These are phyloP conservation scores for Apiospora koreana DNA, from an alignment of 2,329 filamentous ascomycete species.

Conservation along the genomic window DNA sequence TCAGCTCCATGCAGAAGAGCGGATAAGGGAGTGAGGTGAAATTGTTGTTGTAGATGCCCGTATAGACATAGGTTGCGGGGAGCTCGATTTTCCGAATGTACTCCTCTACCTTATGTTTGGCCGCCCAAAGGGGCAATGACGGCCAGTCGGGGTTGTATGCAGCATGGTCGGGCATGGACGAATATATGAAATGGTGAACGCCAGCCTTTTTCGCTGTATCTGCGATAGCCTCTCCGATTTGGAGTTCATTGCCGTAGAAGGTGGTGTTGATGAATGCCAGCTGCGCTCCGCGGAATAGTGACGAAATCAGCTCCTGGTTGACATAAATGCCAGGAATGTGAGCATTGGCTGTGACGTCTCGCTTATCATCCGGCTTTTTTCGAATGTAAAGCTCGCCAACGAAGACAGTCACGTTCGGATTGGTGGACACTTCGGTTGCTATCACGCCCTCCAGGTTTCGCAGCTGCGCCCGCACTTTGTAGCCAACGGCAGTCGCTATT, in stretches of 20 bases:
- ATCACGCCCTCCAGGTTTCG: conserved; percentile 85
- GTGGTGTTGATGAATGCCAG: conserved; percentile 98
- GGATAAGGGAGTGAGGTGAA: conserved; percentile 93
- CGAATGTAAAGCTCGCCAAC: conserved; percentile 65
- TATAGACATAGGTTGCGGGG: conserved; percentile 90
- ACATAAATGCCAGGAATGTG: conserved; percentile 65
- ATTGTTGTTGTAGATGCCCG: conserved; percentile 98
- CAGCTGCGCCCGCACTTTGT: conserved; percentile 89
- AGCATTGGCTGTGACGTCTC: conserved; percentile 69
- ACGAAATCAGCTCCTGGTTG: conserved; percentile 70
- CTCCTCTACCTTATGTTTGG: conserved; percentile 90
- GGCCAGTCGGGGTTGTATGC: conserved; percentile 77
- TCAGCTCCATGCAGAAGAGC: conserved; percentile 91
- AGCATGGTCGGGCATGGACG: conserved; percentile 94
- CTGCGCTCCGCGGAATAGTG: conserved; percentile 81
- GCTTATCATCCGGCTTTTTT: conserved; percentile 51
- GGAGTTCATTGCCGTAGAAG: conserved; percentile 92
- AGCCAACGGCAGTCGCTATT: conserved; percentile 90
- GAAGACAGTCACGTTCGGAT: conserved; percentile 73
- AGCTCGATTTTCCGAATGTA: conserved; percentile 82
- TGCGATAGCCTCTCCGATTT: conserved; percentile 84
- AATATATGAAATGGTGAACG: conserved; percentile 92
- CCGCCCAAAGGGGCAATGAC: conserved; percentile 84
- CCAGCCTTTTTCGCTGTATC: conserved; percentile 84
- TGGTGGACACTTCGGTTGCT: conserved; percentile 77